phyloP scores from a whole-genome alignment of 257 asterid species.

The Nicotiana knightiana region DNA sequence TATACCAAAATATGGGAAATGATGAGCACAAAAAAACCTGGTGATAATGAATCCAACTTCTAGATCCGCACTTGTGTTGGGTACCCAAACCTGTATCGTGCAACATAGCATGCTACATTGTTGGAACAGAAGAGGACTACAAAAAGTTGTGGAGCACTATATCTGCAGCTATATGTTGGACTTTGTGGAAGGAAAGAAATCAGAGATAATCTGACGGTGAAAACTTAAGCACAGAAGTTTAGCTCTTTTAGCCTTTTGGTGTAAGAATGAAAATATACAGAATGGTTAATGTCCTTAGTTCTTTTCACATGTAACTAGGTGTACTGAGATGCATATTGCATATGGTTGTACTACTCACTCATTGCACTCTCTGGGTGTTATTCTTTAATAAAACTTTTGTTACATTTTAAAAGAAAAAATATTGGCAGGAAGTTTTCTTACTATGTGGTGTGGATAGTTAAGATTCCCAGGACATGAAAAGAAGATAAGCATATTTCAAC shows the following conservation, averaged over 20 bases:
- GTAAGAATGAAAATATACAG: neutral
- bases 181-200: neutral
- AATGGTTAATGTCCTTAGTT: neutral
- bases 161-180: neutral
- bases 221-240: neutral
- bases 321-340: neutral
- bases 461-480: neutral
- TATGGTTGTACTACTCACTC: neutral
- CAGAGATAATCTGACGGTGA: neutral
- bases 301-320: neutral
- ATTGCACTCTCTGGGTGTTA: neutral
- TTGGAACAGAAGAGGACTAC: neutral
- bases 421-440: neutral
- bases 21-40: too few relatives aligned
- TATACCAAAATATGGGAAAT: too few relatives aligned
- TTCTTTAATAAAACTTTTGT: neutral
- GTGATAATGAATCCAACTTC: neutral
- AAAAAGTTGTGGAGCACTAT: neutral
- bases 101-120: neutral
- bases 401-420: neutral
- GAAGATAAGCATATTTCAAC: neutral
- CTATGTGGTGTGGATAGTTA: neutral
- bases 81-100: neutral
- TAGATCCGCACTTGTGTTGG: neutral
- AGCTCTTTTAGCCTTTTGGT: neutral